These are phyloP conservation scores for Chloroidium sp. DNA, from an alignment of 163 green algal genomes.

Conservation along the genomic window DNA sequence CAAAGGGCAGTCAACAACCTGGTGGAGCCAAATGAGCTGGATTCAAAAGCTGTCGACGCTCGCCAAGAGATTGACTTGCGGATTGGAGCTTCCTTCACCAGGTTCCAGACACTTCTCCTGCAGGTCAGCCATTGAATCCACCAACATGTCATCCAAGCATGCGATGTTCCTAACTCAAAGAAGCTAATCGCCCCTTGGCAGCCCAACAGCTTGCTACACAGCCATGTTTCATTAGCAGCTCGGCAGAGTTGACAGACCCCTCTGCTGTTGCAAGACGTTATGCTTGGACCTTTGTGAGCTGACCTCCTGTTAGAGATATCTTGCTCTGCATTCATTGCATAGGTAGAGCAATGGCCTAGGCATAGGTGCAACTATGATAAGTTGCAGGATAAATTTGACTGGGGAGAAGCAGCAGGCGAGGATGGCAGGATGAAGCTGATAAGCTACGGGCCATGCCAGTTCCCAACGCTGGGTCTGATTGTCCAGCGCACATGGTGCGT, in stretches of 20 bases:
- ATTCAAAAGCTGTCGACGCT: slow-evolving; percentile 81
- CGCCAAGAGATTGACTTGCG: slow-evolving; percentile 96
- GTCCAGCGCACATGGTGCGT: slow-evolving; percentile 83
- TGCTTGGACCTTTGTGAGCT: not conserved
- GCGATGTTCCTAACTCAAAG: not conserved
- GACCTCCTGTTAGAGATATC: not conserved
- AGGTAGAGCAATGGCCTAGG: not conserved
- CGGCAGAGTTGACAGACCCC: no score
- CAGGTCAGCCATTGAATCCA: slow-evolving; percentile 34
- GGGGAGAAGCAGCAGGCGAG: slow-evolving; percentile 23
- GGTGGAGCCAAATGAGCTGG: slow-evolving; percentile 62
- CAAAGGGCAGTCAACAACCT: slow-evolving; percentile 62
- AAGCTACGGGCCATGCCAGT: slow-evolving; percentile 97
- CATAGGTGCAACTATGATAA: not conserved
- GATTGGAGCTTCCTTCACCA: slow-evolving; percentile 91
- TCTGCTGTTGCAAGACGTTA: not conserved
- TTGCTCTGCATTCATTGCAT: not conserved
- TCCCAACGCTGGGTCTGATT: slow-evolving; percentile 94
- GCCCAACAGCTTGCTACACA: no score
- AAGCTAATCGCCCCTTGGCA: not conserved
- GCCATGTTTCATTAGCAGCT: no score
- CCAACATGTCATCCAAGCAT: slow-evolving; percentile 71
- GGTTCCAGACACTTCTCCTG: slow-evolving; percentile 91
- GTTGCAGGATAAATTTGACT: slow-evolving; percentile 70
- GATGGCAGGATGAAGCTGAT: slow-evolving; percentile 50